Evolutionary conservation across 768 basidiomycete genomes (phyloP).

Genomic region (Clathrus columnatus): DNA sequence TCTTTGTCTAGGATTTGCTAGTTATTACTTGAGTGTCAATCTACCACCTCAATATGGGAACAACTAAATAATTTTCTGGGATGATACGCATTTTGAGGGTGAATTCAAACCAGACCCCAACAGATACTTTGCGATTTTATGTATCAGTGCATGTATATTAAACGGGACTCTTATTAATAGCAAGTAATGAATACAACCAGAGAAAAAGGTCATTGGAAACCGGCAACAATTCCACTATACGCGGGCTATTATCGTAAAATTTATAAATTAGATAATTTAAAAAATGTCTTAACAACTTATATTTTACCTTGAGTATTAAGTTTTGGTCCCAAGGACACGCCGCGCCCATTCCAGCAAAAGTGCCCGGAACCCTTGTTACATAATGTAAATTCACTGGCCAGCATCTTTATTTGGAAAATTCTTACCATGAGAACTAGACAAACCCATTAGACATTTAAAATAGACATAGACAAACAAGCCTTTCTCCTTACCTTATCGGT

Average conservation of each 20-base stretch:
- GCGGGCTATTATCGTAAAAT: constrained; percentile 37
- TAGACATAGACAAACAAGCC: background rate
- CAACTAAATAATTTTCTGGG: too few species aligned
- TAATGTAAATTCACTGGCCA: background rate
- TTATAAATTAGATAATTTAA: constrained; percentile 14
- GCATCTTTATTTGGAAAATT: background rate
- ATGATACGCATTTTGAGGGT: too few species aligned
- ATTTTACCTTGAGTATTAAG: constrained; percentile 13
- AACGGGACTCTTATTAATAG: too few species aligned
- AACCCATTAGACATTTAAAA: background rate
- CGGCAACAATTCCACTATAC: constrained; percentile 36
- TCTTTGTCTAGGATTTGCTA: too few species aligned
- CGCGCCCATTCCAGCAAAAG: constrained; percentile 27
- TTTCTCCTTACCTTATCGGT: constrained; percentile 24
- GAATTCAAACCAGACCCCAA: too few species aligned
- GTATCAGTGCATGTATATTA: too few species aligned
- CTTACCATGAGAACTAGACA: constrained; percentile 25
- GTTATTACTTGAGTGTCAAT: too few species aligned
- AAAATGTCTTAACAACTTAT: background rate
- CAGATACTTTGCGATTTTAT: too few species aligned
- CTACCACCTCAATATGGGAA: too few species aligned
- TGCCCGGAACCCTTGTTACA: constrained; percentile 20
- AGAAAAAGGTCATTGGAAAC: constrained; percentile 7
- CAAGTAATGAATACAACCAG: too few species aligned
- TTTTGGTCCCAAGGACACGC: constrained; percentile 22